Evolutionary conservation across 805 yeast species (phyloP).

Genomic region (Wickerhamiella vanderwaltii): DNA sequence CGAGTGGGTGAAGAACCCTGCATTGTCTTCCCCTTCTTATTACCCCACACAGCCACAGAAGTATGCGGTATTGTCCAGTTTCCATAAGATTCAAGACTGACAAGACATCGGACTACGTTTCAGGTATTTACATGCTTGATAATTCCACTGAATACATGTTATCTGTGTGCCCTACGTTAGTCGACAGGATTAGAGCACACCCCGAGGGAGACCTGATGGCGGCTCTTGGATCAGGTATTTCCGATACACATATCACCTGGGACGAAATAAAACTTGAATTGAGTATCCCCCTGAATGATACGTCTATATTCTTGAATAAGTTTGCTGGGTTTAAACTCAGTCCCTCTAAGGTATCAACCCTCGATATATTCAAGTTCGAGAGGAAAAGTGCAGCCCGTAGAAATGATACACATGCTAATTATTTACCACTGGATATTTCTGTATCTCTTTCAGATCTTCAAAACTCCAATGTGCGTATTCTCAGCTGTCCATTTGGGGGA

Average conservation of each 20-base stretch:
- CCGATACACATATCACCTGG: conserved; percentile 14
- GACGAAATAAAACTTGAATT: conserved; percentile 13
- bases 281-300: background rate
- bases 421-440: conserved; percentile 1
- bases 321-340: conserved; percentile 13
- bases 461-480: conserved; percentile 12
- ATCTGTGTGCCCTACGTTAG: conserved; percentile 4
- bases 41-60: too few species aligned
- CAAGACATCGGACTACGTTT: background rate
- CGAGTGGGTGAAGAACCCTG: too few species aligned
- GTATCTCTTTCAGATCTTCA: background rate
- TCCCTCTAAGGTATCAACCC: conserved; percentile 11
- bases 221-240: conserved; percentile 5
- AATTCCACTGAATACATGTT: background rate
- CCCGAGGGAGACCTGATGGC: conserved; percentile 7
- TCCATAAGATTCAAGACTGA: conserved; percentile 5
- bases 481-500: conserved; percentile 27
- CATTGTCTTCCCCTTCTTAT: too few species aligned
- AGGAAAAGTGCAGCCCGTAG: background rate
- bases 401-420: background rate
- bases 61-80: conserved; percentile 1
- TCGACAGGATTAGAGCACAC: background rate
- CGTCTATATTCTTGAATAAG: background rate
- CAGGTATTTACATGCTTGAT: background rate
- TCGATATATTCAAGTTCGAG: conserved; percentile 14